Base-by-base conservation (phyloP, 192 early-diverging fungal species). In the Coemansia nantahalensis region DNA sequence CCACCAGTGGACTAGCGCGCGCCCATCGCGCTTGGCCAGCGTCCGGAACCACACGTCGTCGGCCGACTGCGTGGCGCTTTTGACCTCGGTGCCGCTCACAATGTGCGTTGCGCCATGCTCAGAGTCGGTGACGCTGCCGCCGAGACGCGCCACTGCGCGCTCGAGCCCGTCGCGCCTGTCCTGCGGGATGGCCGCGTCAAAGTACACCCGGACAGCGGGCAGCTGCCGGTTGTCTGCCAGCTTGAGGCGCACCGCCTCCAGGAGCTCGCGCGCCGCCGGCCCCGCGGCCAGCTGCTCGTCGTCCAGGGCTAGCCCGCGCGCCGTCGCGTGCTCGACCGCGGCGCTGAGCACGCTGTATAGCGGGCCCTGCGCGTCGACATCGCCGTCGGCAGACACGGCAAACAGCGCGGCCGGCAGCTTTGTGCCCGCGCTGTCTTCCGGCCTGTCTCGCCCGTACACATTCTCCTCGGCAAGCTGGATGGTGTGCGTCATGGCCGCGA, bases 1-100 rank as follows among this genome's bases (percentile, higher is more conserved):
- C 85, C 86, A 86, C 83, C 86, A 90, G 57, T 90, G 88, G 0
- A 90, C 81, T 0, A 88, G 67, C 13, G 84, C 86, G 22, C 67
- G 74, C 19, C 71, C 73, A 45, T 77, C 79, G 53, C 54, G 56
- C 48, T 49, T 60, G 31, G 42, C 48, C 26, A 78, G 62, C 36
- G 76, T 70, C 33, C 76, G 67, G 62, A 78, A 78, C 70, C 70
- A 74, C 23, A 45, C 70, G 18, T 74, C 62, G 22, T 66, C 58
- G 24, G 39, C 38, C 30, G 44, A 36, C 36, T 44, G 39, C 13
- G 41, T 19, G 44, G 41, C 21, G 44, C 42, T 45, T 11, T 53
- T 51, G 37, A 52, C 65, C 41, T 56, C 34, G 16, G 34, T 31
- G 31, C 26, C 39, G 36, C 65, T 54, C 1, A 69, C 62, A 0